Evolutionary conservation across 2,329 filamentous ascomycete genomes (phyloP), one percentile per base, ranked within the genome.

Genomic region (Epichloe typhina): DNA sequence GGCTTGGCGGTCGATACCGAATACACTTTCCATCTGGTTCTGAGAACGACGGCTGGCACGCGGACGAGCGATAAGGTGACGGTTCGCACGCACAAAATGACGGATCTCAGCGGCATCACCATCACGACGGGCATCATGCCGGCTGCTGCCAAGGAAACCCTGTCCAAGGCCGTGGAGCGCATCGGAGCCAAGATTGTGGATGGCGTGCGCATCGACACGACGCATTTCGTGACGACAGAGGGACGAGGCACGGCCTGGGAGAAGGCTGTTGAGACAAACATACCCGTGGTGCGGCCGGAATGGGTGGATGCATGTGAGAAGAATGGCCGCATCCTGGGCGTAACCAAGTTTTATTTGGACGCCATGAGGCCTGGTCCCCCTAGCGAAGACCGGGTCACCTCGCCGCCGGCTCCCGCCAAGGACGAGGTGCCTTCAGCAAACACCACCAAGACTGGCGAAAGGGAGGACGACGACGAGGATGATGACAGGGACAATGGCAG

Each of bases 261-360:
- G 70, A 94, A 93, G 73, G 93, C 93, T 1, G 84, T 91, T 33
- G 91, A 97, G 72, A 94, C 90, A 80, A 98, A 97, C 66, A 95
- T 98, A 50, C 93, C 93, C 7, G 88, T 98, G 11, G 93, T 98
- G 21, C 80, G 93, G 39, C 93, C 93, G 19, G 93, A 98, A 67
- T 98, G 93, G 93, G 80, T 98, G 33, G 86, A 95, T 59, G 91
- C 89, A n/a, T 98, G 93, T 64, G 91, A 97, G 69, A 79, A 86
- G 57, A 90, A 88, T 66, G 91, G 91, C 43, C 82, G 89, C 53
- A 95, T 98, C 55, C 84, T 97, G 3, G 89, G 91, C 47, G 93
- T 97, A 33, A 84, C 93, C 59, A 90, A 90, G 59, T 98, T 96
- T 69, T 98, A 98, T 67, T 77, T 98, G 35, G 90, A 96, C 63